These are phyloP conservation scores for Thalassiosira exigua DNA, from an alignment of 352 stramenopile genomes.

Conservation along the genomic window DNA sequence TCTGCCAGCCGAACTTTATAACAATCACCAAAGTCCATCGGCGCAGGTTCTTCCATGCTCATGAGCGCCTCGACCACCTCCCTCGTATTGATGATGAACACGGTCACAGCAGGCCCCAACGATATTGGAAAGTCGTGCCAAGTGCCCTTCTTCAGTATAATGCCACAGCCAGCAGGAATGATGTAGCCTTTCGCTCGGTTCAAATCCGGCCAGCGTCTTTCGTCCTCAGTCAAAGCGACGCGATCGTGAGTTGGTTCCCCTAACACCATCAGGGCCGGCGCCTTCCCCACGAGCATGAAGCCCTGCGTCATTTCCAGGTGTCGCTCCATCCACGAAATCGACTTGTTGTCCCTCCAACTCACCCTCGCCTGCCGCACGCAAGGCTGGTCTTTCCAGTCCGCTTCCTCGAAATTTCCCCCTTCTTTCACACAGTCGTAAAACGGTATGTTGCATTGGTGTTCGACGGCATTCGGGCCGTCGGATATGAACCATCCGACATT, in stretches of 20 bases:
- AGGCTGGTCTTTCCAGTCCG: constrained; percentile 47
- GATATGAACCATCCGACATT: constrained; percentile 40
- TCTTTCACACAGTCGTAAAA: constrained; percentile 35
- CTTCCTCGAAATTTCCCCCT: constrained; percentile 32
- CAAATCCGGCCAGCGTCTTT: constrained; percentile 29
- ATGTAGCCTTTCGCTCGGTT: constrained; percentile 40
- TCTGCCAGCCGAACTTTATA: constrained; percentile 42
- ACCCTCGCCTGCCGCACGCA: constrained; percentile 31
- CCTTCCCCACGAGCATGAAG: constrained; percentile 39
- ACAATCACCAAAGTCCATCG: constrained; percentile 44
- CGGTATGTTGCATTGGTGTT: constrained; percentile 21
- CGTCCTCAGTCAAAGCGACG: constrained; percentile 35
- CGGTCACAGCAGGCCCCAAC: constrained; percentile 30
- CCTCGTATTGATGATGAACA: constrained; percentile 44
- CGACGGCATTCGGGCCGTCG: constrained; percentile 22
- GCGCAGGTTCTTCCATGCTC: constrained; percentile 30
- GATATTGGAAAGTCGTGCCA: constrained; percentile 51
- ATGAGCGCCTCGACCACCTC: constrained; percentile 42
- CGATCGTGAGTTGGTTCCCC: constrained; percentile 49
- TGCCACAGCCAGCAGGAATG: constrained; percentile 40
- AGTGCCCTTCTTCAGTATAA: constrained; percentile 52
- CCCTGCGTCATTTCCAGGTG: constrained; percentile 49
- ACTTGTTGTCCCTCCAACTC: constrained; percentile 30
- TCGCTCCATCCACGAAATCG: constrained; percentile 46
- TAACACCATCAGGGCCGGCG: constrained; percentile 33